Evolutionary conservation across 768 basidiomycete species (phyloP), one percentile per base, ranked within the genome.

Genomic region (Rhizopogon vesiculosus): DNA sequence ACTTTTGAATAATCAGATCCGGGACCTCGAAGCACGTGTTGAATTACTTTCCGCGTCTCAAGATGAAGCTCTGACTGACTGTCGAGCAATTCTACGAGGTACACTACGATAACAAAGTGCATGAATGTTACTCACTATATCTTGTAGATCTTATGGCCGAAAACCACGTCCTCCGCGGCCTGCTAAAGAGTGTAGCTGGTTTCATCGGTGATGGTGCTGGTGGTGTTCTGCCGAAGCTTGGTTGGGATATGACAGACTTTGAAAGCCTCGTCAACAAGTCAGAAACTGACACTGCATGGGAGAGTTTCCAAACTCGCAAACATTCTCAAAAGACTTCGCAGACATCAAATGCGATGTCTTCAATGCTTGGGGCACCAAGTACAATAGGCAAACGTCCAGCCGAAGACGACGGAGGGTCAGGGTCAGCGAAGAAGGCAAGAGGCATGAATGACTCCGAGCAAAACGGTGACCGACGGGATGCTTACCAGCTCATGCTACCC

Each of bases 11-110:
- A 29, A 41, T 48, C 62, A 97, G 91, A 94, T 97, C 70, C 90
- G 93, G 19, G 94, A 97, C 72, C 83, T 97, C 39, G 94, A 97
- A 73, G 93, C 93, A 18, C 84, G 91, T 44, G 92, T 97, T n/a
- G 93, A 95, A 71, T 86, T 97, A 7, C 80, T 97, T 16, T 96
- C 93, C 5, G 93, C 91, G 18, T 91, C 90, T 42, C 87, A 93
- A 64, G 94, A 94, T 77, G 91, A 96, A 70, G 86, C 91, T 6
- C 74, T 92, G 53, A 83, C 81, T 29, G 89, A 94, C 69, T 81
- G 94, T 79, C 79, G 88, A 56, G 86, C 88, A 60, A 86, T 95
- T 48, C 72, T 94, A 43, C 90, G 84, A 74, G 89, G 89, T 84
- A 43, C 13, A 74, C 63, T 16, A 45, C 42, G 31, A 31, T 45